Evolutionary conservation across 1,139 yeast genomes (phyloP).

Genomic region (Blastobotrys aristatus): DNA sequence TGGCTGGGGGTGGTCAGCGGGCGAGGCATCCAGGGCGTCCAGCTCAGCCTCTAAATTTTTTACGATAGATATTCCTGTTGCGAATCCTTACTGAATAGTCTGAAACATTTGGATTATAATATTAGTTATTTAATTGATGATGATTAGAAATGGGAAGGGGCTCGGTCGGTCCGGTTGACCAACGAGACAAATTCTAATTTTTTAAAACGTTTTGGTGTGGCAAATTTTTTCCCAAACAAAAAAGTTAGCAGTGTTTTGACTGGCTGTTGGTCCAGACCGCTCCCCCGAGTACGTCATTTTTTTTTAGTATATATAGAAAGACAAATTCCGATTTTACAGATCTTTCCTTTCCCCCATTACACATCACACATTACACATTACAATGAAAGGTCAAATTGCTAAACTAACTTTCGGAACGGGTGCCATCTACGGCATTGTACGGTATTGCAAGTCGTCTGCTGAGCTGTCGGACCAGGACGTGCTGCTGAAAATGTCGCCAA

Average conservation of each 20-base stretch:
- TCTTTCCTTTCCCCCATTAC: no score
- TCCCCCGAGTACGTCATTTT: no score
- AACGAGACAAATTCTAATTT: no score
- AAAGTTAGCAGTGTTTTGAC: neutral
- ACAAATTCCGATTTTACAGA: no score
- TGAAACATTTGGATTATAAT: no score
- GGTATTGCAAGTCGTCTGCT: neutral
- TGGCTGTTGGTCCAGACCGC: no score
- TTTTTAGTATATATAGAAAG: no score
- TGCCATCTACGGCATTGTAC: neutral
- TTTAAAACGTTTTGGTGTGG: no score
- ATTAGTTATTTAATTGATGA: no score
- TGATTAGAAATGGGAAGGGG: no score
- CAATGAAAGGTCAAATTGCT: neutral
- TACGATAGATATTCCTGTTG: conserved; percentile 16
- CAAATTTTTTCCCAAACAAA: neutral
- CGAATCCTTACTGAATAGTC: neutral
- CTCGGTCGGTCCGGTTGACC: no score
- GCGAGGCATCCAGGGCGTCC: conserved; percentile 72
- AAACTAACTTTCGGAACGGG: neutral
- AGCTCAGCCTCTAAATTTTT: conserved; percentile 29
- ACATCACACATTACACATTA: no score
- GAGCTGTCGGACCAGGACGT: conserved; percentile 4
- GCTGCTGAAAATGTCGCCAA: neutral
- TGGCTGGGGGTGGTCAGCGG: conserved; percentile 85